Base-by-base conservation (phyloP, 2,329 filamentous ascomycete species). In the Fonsecaea monophora region DNA sequence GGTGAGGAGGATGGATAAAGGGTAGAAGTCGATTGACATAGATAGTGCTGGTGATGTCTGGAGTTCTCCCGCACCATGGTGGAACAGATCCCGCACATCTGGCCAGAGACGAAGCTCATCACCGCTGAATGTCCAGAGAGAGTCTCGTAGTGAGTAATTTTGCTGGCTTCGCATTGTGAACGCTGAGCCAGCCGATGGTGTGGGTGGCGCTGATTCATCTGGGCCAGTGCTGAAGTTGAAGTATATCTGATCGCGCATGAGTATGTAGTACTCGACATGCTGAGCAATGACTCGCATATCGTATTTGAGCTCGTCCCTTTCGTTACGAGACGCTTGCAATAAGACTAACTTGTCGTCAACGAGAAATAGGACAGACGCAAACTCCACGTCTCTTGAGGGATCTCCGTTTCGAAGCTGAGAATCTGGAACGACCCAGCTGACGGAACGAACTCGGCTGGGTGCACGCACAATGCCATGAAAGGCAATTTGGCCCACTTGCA, bases 251-350 rank as follows among this genome's bases (percentile, higher is more conserved):
- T 99, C 95, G 70, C 94, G 89, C 88, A 96, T 96, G 73, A 95
- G 88, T 62, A 90, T 90, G 77, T 97, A 97, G 74, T 95, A 98
- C 77, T 99, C 95, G 48, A 98, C 93, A 74, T 96, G 96, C 74
- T 97, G 92, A 12, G 94, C 93, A 75, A 99, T 90, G 66, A 98
- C 90, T 9, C 94, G 90, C 95, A 99, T 99, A 75, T 98, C 94
- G 75, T 99, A 99, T 81, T 97, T 98, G 60, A 97, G 84, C 72
- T 93, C 90, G 4, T 92, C 91, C 53, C 90, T 87, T 57, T 92
- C 91, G 60, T 91, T 94, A 4, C 92, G 83, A 0, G 92, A 94
- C 1, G 95, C 94, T 71, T 96, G 92, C 57, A 99, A 84, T 42
- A 98, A 82, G 10, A 98, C 95, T 21, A 99, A 86, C 77, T 99